phyloP scores from a whole-genome alignment of 176 grass and related monocot genomes.

The Carex parvula region DNA sequence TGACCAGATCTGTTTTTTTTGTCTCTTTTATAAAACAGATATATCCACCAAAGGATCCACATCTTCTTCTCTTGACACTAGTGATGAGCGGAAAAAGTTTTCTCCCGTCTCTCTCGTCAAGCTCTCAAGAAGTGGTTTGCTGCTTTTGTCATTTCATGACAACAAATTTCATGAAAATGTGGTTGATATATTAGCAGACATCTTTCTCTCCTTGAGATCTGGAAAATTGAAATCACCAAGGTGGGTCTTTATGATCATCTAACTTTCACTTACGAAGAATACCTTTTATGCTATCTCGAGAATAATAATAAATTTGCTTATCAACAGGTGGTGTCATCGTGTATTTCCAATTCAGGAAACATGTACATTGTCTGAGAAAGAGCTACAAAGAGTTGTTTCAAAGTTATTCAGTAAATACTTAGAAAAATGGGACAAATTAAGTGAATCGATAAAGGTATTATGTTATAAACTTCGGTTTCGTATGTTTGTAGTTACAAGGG shows the following conservation, averaged over 20 bases:
- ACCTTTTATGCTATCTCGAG: neutral
- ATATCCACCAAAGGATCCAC: conserved; percentile 19
- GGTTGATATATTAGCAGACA: conserved; percentile 59
- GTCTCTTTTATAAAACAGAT: conserved; percentile 40
- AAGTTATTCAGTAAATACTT: conserved; percentile 67
- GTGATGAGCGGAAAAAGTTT: conserved; percentile 26
- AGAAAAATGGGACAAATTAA: conserved; percentile 35
- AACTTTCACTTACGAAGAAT: neutral
- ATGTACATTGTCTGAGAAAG: conserved; percentile 62
- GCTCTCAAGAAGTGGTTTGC: conserved; percentile 75
- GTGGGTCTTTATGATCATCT: conserved; percentile 44
- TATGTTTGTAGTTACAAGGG: conserved; percentile 10
- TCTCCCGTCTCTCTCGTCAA: conserved; percentile 74
- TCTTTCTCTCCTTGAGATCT: conserved; percentile 51
- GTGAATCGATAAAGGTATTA: conserved; percentile 58
- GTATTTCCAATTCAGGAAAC: conserved; percentile 97
- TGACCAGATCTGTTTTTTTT: neutral
- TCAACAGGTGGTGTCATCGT: conserved; percentile 90
- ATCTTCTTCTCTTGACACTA: conserved; percentile 35
- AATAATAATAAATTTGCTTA: conserved; percentile 6
- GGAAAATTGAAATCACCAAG: conserved; percentile 65
- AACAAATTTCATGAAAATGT: conserved; percentile 41
- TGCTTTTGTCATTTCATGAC: conserved; percentile 69
- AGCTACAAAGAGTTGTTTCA: conserved; percentile 58
- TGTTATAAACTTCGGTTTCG: neutral